Conservation (phyloP, 1,139 yeast species). For the Sugiyamaella neomexicana region DNA sequence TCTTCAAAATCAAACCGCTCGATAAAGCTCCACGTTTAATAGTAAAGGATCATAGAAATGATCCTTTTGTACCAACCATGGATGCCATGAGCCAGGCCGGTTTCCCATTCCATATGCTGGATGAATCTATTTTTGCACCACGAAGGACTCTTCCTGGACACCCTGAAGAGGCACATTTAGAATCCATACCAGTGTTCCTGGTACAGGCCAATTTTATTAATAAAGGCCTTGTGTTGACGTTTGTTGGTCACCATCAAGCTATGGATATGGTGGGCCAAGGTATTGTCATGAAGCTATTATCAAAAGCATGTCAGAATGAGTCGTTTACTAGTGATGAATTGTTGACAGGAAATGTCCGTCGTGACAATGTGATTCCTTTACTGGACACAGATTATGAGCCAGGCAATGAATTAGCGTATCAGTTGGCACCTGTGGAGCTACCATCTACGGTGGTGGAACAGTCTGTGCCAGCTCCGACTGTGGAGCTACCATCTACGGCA, state of each 20-base stretch:
- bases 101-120: constrained; percentile 24
- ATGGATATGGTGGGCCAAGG: constrained; percentile 28
- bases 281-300: constrained; percentile 18
- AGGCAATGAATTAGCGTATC: constrained; percentile 7
- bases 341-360: constrained; percentile 14
- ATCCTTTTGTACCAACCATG: constrained; percentile 17
- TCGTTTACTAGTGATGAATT: constrained; percentile 20
- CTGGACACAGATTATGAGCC: constrained; percentile 11
- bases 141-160: constrained; percentile 20
- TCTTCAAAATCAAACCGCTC: constrained; percentile 15
- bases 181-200: constrained; percentile 19
- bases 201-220: constrained; percentile 23
- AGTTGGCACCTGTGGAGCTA: background rate
- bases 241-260: constrained; percentile 23
- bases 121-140: constrained; percentile 24
- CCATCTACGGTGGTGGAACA: too few relatives aligned
- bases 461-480: background rate
- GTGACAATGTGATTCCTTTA: constrained; percentile 13
- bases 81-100: constrained; percentile 14
- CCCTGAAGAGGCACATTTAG: background rate
- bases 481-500: background rate
- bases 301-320: constrained; percentile 23
- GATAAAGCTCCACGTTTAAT: constrained; percentile 14
- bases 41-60: constrained; percentile 20
- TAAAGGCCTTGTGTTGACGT: constrained; percentile 24